Evolutionary conservation across 2,329 filamentous ascomycete species (phyloP), one percentile per base, ranked within the genome.

Genomic region (Fonsecaea multimorphosa): DNA sequence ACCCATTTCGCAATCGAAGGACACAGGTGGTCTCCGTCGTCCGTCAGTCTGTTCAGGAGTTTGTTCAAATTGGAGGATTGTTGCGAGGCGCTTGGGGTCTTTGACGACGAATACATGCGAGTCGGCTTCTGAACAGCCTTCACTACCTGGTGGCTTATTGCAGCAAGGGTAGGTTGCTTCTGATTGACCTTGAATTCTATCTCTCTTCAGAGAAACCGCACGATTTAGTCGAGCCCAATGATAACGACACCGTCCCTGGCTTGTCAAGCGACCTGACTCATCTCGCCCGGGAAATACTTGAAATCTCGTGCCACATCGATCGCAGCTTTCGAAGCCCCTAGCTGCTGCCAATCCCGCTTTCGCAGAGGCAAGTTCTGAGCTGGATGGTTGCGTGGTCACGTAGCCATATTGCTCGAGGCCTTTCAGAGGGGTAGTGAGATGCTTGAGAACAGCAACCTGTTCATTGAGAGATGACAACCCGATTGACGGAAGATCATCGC

Each of bases 1-100:
- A 3, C 91, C 92, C 95, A 99, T 99, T 76, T 99, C 95, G 73
- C 95, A 98, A 76, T 99, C 95, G 73, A 99, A 94, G 69, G 88
- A 90, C 11, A 98, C 87, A 4, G 71, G 68, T 29, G 27, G 54
- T 54, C 52, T 57, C 1, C 54, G 32, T 11, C 51, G 52, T 16
- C 54, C 61, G 62, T 66, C 61, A 12, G 54, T 40, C 27, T 92
- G 93, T 12, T 83, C 78, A 0, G 93, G 93, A 0, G 95, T 98
- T 67, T 86, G 79, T 63, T 87, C 85, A 76, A 96, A 99, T 58
- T 94, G 93, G 72, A 96, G 84, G 2, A 94, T 80, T 0, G 88
- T 81, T 0, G 93, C 92, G 29, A 99, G 83, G 24, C 93, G 84
- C 69, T 91, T 92, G 0, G 87, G 80, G 65, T 93, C 89, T 0